Evolutionary conservation across 768 basidiomycete genomes (phyloP).

Genomic region (Tricholoma bakamatsutake): DNA sequence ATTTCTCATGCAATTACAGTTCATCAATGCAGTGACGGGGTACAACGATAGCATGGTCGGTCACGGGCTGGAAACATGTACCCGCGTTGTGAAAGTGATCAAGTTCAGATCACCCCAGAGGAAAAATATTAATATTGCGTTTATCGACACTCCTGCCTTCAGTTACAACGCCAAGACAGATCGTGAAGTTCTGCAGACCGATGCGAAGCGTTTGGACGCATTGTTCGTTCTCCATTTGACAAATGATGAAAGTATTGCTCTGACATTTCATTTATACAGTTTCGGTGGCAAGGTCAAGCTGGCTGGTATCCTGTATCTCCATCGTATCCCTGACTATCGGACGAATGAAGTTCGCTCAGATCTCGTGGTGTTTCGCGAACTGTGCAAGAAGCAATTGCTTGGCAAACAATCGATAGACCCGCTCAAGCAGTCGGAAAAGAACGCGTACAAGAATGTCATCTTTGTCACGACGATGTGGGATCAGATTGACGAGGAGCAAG

Average conservation of each 20-base stretch:
- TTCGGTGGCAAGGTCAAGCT: not conserved
- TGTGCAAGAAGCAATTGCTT: not conserved
- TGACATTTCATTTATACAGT: not conserved
- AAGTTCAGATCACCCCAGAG: not conserved
- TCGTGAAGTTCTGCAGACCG: not conserved
- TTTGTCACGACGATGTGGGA: not conserved
- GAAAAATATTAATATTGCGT: not conserved
- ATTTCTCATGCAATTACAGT: not conserved
- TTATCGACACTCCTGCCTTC: not conserved
- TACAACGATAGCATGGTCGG: not conserved
- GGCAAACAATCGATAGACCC: not conserved
- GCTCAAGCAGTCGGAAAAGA: not conserved
- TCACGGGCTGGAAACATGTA: not conserved
- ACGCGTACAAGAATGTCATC: not conserved
- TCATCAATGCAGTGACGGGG: not conserved
- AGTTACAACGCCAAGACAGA: not conserved
- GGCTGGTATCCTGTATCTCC: not conserved
- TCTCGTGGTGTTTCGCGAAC: not conserved
- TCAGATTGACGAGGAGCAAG: not conserved
- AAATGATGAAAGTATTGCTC: not conserved
- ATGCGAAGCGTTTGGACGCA: not conserved
- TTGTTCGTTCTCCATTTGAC: not conserved
- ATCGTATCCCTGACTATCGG: not conserved
- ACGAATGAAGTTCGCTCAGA: not conserved
- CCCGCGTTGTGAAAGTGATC: not conserved